Evolutionary conservation across 495 filamentous ascomycete species (phyloP), one percentile per base, ranked within the genome.

Genomic region (Penicillium herquei): DNA sequence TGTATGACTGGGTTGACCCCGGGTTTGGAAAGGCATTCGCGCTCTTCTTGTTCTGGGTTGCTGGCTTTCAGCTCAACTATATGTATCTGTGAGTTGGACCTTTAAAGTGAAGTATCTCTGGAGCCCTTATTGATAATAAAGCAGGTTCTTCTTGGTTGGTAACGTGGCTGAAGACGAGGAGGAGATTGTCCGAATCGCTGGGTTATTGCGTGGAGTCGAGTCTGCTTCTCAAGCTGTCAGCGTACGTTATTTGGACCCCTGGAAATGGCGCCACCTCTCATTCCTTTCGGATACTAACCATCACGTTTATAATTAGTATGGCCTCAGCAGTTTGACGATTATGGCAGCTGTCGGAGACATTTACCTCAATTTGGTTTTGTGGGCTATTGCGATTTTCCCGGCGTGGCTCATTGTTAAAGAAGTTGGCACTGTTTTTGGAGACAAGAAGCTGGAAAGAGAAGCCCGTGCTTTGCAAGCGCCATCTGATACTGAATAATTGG

Each of bases 41-140:
- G 0, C 70, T 86, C 10, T 86, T 82, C 59, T 47, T 86, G 7
- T 78, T 86, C 55, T 75, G 82, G 65, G 80, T 81, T 33, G 63
- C 75, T 18, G 78, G 81, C 0, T 87, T 87, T 61, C 83, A 87
- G 64, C 52, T 85, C 16, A 87, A 86, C 56, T 87, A 86, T 62
- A 74, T 86, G 55, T 86, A 79, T 60, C 61, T 85, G 74, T 85
- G 62, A 66, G 80, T 69, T 34, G 13, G 11, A 30, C 7, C 1
- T 18, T 30, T 0, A 10, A 34, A 18, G 3, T 2, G 12, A 43
- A 39, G 1, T 10, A 6, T 39, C 35, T 9, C 6, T 39, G 9
- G 13, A 39, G 13, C 6, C 11, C 32, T 7, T n/a, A 3, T 13
- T n/a, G 17, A 16, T 37, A 26, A 26, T 26, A 26, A 26, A 26